phyloP scores from a whole-genome alignment of 352 stramenopile genomes.

The Peronospora belbahrii region DNA sequence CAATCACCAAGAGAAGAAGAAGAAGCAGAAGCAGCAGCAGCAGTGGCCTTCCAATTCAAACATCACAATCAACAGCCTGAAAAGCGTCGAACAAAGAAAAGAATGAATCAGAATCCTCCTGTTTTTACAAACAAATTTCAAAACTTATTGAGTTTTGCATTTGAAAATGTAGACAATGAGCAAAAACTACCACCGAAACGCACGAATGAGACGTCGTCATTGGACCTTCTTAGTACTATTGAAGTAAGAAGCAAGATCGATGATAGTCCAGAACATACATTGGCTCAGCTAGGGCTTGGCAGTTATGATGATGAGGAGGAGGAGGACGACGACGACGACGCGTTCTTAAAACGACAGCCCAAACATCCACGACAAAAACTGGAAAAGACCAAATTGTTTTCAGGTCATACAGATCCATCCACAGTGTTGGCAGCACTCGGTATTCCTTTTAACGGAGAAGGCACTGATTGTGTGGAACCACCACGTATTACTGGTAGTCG shows the following conservation, averaged over 20 bases:
- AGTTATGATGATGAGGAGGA: conserved; percentile 20
- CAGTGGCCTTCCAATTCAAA: too few species aligned
- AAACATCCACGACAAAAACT: conserved; percentile 27
- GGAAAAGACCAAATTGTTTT: conserved; percentile 37
- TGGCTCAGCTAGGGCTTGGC: conserved; percentile 47
- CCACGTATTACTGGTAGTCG: conserved; percentile 11
- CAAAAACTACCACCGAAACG: conserved; percentile 1
- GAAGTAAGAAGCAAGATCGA: conserved; percentile 14
- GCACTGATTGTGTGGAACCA: conserved; percentile 1
- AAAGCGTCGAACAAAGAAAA: conserved; percentile 16
- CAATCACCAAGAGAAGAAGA: background rate
- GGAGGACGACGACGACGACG: conserved; percentile 15
- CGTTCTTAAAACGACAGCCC: conserved; percentile 30
- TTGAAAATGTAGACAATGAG: conserved; percentile 31
- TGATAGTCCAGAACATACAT: conserved; percentile 24
- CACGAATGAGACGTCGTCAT: conserved; percentile 1
- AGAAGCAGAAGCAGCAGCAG: conserved; percentile 1
- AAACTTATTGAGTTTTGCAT: conserved; percentile 70
- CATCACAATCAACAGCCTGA: conserved; percentile 18
- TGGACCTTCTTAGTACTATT: conserved; percentile 23
- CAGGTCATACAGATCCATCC: conserved; percentile 20
- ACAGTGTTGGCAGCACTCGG: conserved; percentile 27
- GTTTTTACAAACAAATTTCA: conserved; percentile 83
- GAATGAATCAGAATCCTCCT: conserved; percentile 15
- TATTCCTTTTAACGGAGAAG: conserved; percentile 22